Base-by-base conservation (phyloP, 2,329 filamentous ascomycete genomes). In the Raffaelea deltoideospora region DNA sequence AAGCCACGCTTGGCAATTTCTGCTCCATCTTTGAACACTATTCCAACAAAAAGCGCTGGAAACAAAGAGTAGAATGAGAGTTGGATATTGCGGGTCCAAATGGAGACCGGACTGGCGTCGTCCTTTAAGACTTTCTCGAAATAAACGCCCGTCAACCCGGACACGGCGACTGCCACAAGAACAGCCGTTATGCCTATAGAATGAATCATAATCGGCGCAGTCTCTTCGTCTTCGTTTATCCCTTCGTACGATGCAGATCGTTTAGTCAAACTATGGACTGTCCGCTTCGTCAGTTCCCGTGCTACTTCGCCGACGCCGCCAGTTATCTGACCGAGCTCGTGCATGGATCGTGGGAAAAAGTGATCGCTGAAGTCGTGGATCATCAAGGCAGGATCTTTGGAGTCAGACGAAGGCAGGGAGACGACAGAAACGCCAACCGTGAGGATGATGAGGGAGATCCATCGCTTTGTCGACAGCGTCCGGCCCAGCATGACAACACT, bases 31-130 rank as follows among this genome's bases (percentile, higher is more conserved):
- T 85, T 82, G 59, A 83, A 82, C 3, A 92, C 60, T 6, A 96
- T 79, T 2, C 88, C 90, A 36, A 93, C 68, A 39, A 96, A 75
- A 1, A 95, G 65, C 1, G 87, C 82, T 0, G 88, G 85, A 48
- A 95, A 88, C 2, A 96, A 65, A 1, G 87, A 94, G 61, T 94
- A 98, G 52, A 95, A 83, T 1, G 86, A 87, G 19, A 98, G 64
- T 56, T 98, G 90, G 33, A 95, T 80, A 53, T 96, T 98, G 43
- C 90, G 78, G 31, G 90, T 78, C 90, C 90, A 98, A 13, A 96
- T 67, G 1, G 84, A 88, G 6, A 78, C 78, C 33, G 76, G 69
- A 2, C 69, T 68, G 0, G 72, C 68, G n/a, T 81, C 80, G 45
- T 94, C 81, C 55, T 92, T 94, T 38, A 96, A 65, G 3, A 95